Conservation (phyloP, 108 stramenopile genomes). For the Cyclotella distinguenda region DNA sequence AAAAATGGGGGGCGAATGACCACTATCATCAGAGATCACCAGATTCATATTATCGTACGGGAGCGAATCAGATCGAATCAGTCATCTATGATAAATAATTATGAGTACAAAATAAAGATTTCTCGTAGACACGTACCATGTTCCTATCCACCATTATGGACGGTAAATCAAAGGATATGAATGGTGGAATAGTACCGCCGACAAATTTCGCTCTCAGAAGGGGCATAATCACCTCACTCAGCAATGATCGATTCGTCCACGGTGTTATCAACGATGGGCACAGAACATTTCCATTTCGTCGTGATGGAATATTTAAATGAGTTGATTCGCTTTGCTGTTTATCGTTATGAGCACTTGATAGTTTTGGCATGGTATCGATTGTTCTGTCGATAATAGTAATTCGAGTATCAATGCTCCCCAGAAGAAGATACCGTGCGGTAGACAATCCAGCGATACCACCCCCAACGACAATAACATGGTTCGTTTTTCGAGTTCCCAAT, state of each 20-base stretch:
- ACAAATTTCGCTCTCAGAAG: slow-evolving; percentile 10
- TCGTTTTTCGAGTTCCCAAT: not conserved
- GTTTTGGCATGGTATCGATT: not conserved
- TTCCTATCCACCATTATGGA: slow-evolving; percentile 17
- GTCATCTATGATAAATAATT: not conserved
- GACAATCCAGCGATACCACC: slow-evolving; percentile 40
- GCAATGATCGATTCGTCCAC: slow-evolving; percentile 30
- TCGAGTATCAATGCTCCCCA: not conserved
- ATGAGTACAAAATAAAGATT: not conserved
- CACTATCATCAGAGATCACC: no score
- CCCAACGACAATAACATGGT: slow-evolving; percentile 33
- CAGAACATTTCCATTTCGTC: slow-evolving; percentile 37
- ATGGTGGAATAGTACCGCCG: not conserved
- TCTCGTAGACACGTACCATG: slow-evolving; percentile 12
- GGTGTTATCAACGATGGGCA: slow-evolving; percentile 40
- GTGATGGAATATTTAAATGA: slow-evolving; percentile 28
- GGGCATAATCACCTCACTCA: slow-evolving; percentile 32
- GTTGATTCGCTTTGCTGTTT: slow-evolving; percentile 4
- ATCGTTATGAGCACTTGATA: not conserved
- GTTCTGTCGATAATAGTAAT: slow-evolving; percentile 37
- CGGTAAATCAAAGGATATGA: slow-evolving; percentile 29
- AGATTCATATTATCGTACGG: no score
- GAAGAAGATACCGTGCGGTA: slow-evolving; percentile 35
- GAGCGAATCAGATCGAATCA: not conserved
- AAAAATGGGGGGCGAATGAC: slow-evolving; percentile 27